These are phyloP conservation scores for Hypoxylon subgilvum DNA, from an alignment of 495 filamentous ascomycete species.

Conservation along the genomic window DNA sequence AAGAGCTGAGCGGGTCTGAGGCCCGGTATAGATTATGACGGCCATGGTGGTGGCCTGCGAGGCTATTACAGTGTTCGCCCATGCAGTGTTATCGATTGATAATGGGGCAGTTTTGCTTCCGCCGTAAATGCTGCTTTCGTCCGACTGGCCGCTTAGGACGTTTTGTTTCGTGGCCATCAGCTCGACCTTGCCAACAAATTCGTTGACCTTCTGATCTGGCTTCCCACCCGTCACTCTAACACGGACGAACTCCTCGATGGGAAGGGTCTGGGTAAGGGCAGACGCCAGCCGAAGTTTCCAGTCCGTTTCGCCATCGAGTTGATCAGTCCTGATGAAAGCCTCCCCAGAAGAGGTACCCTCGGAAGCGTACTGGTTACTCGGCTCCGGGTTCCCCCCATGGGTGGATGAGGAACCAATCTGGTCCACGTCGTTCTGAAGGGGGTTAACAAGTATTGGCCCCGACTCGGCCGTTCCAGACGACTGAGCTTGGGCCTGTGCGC, in stretches of 20 bases:
- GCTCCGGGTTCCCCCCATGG: constrained; percentile 6
- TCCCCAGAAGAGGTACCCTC: constrained; percentile 67
- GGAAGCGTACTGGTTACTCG: constrained; percentile 18
- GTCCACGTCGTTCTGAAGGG: constrained; percentile 32
- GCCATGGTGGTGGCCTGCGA: constrained; percentile 87
- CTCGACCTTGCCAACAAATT: constrained; percentile 87
- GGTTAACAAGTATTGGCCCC: constrained; percentile 51
- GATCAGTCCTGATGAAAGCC: constrained; percentile 96
- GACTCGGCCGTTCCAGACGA: constrained; percentile 39
- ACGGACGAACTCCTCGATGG: constrained; percentile 70
- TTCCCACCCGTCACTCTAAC: constrained; percentile 82
- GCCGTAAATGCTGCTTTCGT: constrained; percentile 31
- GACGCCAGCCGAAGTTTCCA: constrained; percentile 96
- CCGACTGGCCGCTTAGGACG: constrained; percentile 42
- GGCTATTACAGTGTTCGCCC: constrained; percentile 97
- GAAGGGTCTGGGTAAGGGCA: constrained; percentile 75
- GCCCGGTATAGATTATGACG: constrained; percentile 90
- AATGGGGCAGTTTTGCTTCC: constrained; percentile 67
- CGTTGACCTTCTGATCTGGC: constrained; percentile 89
- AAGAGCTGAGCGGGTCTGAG: constrained; percentile 90
- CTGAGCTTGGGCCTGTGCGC: constrained; percentile 34
- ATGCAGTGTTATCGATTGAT: constrained; percentile 96
- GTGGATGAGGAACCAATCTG: constrained; percentile 9
- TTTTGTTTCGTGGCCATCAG: constrained; percentile 54
- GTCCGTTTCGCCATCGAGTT: constrained; percentile 97